Base-by-base conservation (phyloP, 2,329 filamentous ascomycete species). In the Plectosphaerella cucumerina region DNA sequence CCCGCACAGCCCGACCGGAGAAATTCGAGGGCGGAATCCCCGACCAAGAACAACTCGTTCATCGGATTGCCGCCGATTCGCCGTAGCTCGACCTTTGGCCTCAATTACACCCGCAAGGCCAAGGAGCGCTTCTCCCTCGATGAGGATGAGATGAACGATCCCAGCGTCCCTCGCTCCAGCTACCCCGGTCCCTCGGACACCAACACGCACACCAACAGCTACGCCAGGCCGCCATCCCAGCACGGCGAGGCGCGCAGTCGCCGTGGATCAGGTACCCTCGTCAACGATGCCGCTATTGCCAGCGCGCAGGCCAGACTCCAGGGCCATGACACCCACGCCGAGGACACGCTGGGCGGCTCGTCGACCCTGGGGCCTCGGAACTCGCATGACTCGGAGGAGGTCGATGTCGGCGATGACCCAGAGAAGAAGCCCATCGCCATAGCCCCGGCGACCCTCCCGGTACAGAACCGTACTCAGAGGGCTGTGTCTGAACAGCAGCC, bases 51-150 rank as follows among this genome's bases (percentile, higher is more conserved):
- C 11, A 69, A 75, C 2, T 81, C 78, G 1, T 85, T 85, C 55
- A 67, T 76, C 20, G 78, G 78, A 1, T 63, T 86, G 35, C 82
- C 82, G 3, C 80, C 79, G 2, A 82, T 85, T 52, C 74, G 80
- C 44, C 73, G 80, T 31, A 75, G 73, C 14, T 84, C 82, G 15
- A 80, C 78, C 4, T 80, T 85, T 62, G 76, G 76, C 17, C 57
- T 77, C 17, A 63, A 58, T 20, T 57, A 63, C 31, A 65, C 63
- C 34, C 65, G 60, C 50, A 70, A 67, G 50, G 68, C 66, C 9
- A 59, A 59, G 11, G 65, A 65, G 44, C 62, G 60, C 22, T 61
- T 66, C 51, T 61, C 66, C 5, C 53, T 65, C 5, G 61, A 64
- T 17, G 64, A 67, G 23, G 66, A 68, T 21, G 67, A 72, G 22